Base-by-base conservation (phyloP, 2,329 filamentous ascomycete species). In the Ophiostoma piceae region DNA sequence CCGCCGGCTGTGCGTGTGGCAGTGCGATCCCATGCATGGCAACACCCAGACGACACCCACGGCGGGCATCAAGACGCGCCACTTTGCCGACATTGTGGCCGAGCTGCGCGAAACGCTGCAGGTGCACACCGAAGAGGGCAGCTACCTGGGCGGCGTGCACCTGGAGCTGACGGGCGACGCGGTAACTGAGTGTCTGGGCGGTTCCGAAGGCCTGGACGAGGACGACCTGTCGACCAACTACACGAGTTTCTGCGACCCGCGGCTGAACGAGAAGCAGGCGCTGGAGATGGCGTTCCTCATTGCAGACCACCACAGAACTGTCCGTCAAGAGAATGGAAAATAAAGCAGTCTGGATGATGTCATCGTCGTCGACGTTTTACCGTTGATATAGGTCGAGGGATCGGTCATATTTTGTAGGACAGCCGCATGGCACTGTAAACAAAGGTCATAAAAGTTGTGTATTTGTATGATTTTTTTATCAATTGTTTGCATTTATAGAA, bases 1-100 rank as follows among this genome's bases (percentile, higher is more conserved):
- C 79, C 79, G 79, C 66, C 79, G 83, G 67, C 68, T 69, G 51
- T 92, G 96, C 3, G 92, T 97, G 75, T 98, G 94, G 94, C 95
- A 98, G 81, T 98, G 94, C 81, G 95, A 99, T 80, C 95, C 95
- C 29, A 99, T 99, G 95, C 95, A 99, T 80, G 95, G 95, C 73
- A 90, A 90, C 80, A 90, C 88, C 51, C 81, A 84, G 62, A 85
- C 86, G 47, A 84, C 86, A 26, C 94, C 92, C 0, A 85, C 87
- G 0, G 82, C 86, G 0, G 93, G 93, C 35, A 87, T 97, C 81
- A 99, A 99, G 84, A 99, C 95, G 1, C 87, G 95, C 19, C 90
- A 91, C 69, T 99, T 99, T 83, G 87, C 87, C 73, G 91, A 95
- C 78, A 97, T 99, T 75, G 89, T 97, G 78, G 87, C 87, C 1